Evolutionary conservation across 345 rosid genomes (phyloP).

Genomic region (Durio zibethinus): DNA sequence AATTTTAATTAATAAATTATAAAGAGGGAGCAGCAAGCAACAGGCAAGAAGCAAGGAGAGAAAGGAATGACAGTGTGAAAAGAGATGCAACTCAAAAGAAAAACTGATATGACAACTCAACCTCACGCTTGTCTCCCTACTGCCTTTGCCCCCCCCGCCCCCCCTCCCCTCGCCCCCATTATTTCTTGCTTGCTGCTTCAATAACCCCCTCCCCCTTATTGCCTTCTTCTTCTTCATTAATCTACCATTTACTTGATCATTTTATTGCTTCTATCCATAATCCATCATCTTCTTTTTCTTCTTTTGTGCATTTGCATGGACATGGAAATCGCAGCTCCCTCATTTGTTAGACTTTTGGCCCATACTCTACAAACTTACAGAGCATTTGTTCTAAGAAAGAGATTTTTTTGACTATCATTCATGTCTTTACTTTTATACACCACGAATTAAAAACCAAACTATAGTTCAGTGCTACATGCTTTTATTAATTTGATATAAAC

Average conservation of each 20-base stretch:
- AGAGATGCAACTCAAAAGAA: slow-evolving; percentile 12
- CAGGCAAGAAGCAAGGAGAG: not conserved
- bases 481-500: not conserved
- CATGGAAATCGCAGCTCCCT: too few relatives aligned
- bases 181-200: too few relatives aligned
- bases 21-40: not conserved
- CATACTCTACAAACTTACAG: too few relatives aligned
- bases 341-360: too few relatives aligned
- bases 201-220: too few relatives aligned
- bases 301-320: too few relatives aligned
- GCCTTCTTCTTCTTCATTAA: too few relatives aligned
- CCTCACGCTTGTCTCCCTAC: slow-evolving; percentile 44
- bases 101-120: slow-evolving; percentile 38
- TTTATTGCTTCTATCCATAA: too few relatives aligned
- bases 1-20: not conserved
- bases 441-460: not conserved
- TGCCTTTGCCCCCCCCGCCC: too few relatives aligned
- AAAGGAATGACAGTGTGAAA: not conserved
- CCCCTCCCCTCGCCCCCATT: not conserved
- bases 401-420: not conserved
- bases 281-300: too few relatives aligned
- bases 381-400: too few relatives aligned
- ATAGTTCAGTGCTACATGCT: not conserved
- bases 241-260: too few relatives aligned
- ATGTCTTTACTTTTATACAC: not conserved